These are phyloP conservation scores for Pisolithus thermaeus DNA, from an alignment of 1,284 basidiomycete genomes.

Conservation along the genomic window DNA sequence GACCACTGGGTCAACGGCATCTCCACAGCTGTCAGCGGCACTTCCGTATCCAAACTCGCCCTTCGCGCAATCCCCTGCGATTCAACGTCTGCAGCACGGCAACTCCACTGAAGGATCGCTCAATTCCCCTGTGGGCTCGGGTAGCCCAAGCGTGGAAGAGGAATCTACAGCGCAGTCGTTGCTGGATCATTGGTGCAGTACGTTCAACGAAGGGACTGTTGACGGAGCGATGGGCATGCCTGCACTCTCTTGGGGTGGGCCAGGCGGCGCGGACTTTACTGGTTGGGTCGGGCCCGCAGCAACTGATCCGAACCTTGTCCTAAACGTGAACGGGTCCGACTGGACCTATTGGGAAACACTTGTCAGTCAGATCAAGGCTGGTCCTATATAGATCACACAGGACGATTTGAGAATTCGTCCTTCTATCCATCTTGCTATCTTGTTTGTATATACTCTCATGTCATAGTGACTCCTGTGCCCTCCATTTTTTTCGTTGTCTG, in stretches of 20 bases:
- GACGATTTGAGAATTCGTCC: not conserved
- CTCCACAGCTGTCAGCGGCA: constrained; percentile 28
- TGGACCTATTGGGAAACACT: constrained; percentile 79
- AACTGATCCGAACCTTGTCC: constrained; percentile 38
- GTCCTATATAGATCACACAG: constrained; percentile 19
- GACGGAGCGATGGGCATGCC: constrained; percentile 46
- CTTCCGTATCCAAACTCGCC: constrained; percentile 27
- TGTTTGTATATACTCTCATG: not conserved
- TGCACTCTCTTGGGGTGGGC: constrained; percentile 58
- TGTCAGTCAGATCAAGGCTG: constrained; percentile 68
- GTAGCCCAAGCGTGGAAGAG: constrained; percentile 67
- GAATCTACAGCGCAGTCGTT: constrained; percentile 69
- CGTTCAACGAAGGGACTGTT: constrained; percentile 57
- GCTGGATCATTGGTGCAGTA: constrained; percentile 76
- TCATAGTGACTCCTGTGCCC: not conserved
- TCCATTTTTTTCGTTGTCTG: not conserved
- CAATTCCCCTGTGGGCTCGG: constrained; percentile 50
- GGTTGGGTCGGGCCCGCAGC: constrained; percentile 47
- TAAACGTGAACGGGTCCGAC: constrained; percentile 59
- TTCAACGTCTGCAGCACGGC: constrained; percentile 57
- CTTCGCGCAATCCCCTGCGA: constrained; percentile 46
- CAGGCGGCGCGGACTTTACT: constrained; percentile 50
- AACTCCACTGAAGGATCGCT: constrained; percentile 36
- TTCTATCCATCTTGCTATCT: not conserved
- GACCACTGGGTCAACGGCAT: constrained; percentile 13